Evolutionary conservation across 176 grass and related monocot species (phyloP).

Genomic region (Musa itinerans): DNA sequence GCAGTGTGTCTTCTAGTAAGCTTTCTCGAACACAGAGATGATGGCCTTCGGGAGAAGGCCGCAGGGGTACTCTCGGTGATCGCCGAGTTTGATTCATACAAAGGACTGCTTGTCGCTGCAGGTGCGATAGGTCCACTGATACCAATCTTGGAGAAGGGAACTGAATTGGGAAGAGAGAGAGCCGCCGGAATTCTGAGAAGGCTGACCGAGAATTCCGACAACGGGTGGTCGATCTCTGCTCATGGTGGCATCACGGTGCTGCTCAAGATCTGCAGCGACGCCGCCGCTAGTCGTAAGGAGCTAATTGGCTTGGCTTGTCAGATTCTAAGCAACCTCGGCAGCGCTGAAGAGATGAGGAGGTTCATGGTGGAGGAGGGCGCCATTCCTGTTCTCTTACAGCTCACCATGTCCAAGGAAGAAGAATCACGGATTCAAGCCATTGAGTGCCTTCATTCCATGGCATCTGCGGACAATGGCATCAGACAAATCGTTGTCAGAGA

Average conservation of each 20-base stretch:
- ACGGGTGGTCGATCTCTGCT: conserved; percentile 86
- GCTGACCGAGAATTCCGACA: conserved; percentile 88
- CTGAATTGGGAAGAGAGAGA: conserved; percentile 35
- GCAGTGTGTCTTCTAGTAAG: conserved; percentile 49
- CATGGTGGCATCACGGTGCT: conserved; percentile 70
- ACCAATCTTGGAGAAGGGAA: conserved; percentile 43
- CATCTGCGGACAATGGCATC: conserved; percentile 38
- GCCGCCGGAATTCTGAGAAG: conserved; percentile 45
- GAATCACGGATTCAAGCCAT: conserved; percentile 42
- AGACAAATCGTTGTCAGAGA: conserved; percentile 41
- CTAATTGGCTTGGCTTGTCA: conserved; percentile 47
- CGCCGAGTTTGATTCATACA: conserved; percentile 35
- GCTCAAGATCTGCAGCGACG: conserved; percentile 30
- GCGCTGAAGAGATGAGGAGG: conserved; percentile 63
- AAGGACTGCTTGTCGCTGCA: conserved; percentile 47
- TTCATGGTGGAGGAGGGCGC: conserved; percentile 76
- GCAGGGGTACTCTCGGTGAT: conserved; percentile 40
- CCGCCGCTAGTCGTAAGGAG: conserved; percentile 25
- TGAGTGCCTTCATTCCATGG: conserved; percentile 49
- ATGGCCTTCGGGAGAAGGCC: conserved; percentile 45
- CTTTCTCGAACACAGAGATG: conserved; percentile 47
- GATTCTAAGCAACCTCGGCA: conserved; percentile 60
- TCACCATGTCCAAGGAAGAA: conserved; percentile 56
- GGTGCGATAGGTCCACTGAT: conserved; percentile 60
- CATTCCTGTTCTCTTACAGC: conserved; percentile 48